These are phyloP conservation scores for Salvia sclarea DNA, from an alignment of 305 asterid species.

Conservation along the genomic window DNA sequence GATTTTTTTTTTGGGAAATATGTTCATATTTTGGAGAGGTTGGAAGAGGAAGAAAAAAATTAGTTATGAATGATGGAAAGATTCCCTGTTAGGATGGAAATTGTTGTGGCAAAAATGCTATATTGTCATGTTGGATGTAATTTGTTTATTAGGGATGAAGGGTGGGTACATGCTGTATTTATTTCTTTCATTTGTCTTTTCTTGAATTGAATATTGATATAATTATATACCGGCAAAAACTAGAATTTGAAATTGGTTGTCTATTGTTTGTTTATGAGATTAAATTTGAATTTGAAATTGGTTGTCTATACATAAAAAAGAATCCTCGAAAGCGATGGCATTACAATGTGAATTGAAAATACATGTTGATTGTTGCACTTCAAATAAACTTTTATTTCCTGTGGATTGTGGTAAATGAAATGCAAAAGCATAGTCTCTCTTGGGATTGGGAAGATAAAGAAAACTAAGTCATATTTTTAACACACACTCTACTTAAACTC, in stretches of 20 bases:
- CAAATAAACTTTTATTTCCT: too few relatives aligned
- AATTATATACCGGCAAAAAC: neutral
- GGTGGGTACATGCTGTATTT: neutral
- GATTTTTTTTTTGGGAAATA: conserved; percentile 17
- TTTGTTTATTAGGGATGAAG: neutral
- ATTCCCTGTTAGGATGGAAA: conserved; percentile 34
- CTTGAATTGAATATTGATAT: neutral
- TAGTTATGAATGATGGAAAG: conserved; percentile 33
- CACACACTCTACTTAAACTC: too few relatives aligned
- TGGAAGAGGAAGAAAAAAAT: neutral
- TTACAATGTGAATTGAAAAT: neutral
- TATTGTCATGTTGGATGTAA: conserved; percentile 31
- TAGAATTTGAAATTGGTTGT: neutral
- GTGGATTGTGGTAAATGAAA: too few relatives aligned
- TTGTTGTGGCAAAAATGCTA: conserved; percentile 31
- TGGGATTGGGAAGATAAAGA: too few relatives aligned
- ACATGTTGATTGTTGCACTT: too few relatives aligned
- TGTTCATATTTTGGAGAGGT: conserved; percentile 25
- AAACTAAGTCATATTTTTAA: too few relatives aligned
- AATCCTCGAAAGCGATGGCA: neutral
- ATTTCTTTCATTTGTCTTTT: neutral
- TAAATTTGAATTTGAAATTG: neutral
- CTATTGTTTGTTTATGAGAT: conserved; percentile 6
- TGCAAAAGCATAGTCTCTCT: too few relatives aligned
- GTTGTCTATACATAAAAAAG: neutral